phyloP scores from a whole-genome alignment of 2,329 filamentous ascomycete species.

The Botryotinia narcissicola region DNA sequence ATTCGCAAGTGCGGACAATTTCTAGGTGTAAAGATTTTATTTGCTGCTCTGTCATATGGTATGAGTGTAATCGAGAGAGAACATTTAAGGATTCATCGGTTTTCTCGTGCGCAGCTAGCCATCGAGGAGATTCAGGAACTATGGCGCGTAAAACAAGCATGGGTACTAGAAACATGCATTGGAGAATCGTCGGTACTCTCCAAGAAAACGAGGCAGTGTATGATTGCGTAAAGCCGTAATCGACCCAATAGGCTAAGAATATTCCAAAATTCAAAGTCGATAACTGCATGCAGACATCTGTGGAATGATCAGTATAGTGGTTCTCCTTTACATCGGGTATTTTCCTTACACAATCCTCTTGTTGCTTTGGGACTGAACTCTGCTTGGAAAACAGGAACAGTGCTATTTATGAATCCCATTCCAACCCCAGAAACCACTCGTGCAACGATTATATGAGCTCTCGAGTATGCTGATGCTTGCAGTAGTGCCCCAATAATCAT shows the following conservation, averaged over 20 bases:
- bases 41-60: constrained; percentile 27
- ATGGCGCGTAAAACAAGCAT: constrained; percentile 52
- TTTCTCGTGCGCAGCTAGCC: constrained; percentile 44
- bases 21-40: constrained; percentile 35
- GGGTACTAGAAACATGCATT: constrained; percentile 17
- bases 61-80: constrained; percentile 51
- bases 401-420: constrained; percentile 46
- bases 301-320: background rate
- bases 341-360: constrained; percentile 36
- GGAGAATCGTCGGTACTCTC: constrained; percentile 60
- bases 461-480: constrained; percentile 42
- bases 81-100: constrained; percentile 44
- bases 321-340: rapidly evolving
- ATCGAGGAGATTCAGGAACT: constrained; percentile 51
- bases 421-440: constrained; percentile 49
- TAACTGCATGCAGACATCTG: constrained; percentile 47
- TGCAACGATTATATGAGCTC: constrained; percentile 53
- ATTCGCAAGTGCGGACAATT: constrained; percentile 38
- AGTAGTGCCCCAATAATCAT: constrained; percentile 55
- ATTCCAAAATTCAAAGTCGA: constrained; percentile 54
- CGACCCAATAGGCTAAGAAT: constrained; percentile 60
- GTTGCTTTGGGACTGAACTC: constrained; percentile 45
- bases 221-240: constrained; percentile 55
- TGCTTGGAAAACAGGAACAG: constrained; percentile 54
- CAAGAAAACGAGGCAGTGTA: constrained; percentile 47